Conservation (phyloP, 2,329 filamentous ascomycete species). For the Colletotrichum navitas region DNA sequence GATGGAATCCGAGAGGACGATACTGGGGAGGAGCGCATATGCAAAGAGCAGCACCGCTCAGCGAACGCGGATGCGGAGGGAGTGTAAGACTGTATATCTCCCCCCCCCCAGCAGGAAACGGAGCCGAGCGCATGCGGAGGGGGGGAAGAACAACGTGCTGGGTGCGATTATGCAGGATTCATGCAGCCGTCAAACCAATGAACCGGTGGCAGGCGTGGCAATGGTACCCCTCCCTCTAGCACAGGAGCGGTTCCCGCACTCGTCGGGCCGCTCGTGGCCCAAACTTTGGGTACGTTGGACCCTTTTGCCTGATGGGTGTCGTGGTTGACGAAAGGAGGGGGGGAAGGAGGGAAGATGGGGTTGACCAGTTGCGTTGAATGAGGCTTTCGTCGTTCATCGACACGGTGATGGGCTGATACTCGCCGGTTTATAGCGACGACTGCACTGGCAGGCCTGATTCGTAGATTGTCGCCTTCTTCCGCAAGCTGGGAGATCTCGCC, state of each 20-base stretch:
- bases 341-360: not conserved
- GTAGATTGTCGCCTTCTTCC: not conserved
- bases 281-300: slow-evolving; percentile 21
- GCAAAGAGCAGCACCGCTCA: slow-evolving; percentile 32
- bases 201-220: slow-evolving; percentile 28
- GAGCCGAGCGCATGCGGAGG: slow-evolving; percentile 8
- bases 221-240: not conserved
- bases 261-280: slow-evolving; percentile 34
- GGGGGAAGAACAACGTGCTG: slow-evolving; percentile 19
- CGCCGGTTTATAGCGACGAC: slow-evolving; percentile 14
- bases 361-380: slow-evolving; percentile 30
- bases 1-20: slow-evolving; percentile 32
- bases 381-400: slow-evolving; percentile 28
- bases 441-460: slow-evolving; percentile 5
- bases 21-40: slow-evolving; percentile 21
- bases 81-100: slow-evolving; percentile 34
- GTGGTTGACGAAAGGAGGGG: not conserved
- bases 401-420: slow-evolving; percentile 21
- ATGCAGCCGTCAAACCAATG: slow-evolving; percentile 39
- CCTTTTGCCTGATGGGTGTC: slow-evolving; percentile 25
- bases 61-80: slow-evolving; percentile 34
- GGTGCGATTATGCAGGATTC: slow-evolving; percentile 34
- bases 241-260: slow-evolving; percentile 39
- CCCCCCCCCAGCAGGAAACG: slow-evolving; percentile 11
- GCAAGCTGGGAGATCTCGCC: not conserved